A percentile compares a stretch with the other conserved stretches of the same genome.
Evolutionary conservation across 1,284 basidiomycete species (phyloP).

Genomic region (Neonothopanus nambi): DNA sequence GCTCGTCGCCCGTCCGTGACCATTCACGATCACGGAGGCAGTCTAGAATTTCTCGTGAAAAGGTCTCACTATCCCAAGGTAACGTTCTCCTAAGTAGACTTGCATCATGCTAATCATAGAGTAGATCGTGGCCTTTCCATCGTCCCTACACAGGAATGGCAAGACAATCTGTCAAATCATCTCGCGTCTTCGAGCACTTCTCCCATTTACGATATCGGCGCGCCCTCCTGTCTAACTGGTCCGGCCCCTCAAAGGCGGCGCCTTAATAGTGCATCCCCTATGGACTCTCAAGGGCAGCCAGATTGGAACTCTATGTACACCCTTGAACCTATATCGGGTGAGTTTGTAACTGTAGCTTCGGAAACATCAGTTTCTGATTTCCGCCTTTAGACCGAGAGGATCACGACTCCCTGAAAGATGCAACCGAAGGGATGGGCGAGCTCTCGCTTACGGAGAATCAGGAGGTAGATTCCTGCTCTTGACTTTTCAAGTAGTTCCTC

Average conservation of each 20-base stretch:
- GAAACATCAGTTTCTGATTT: conserved; percentile 13
- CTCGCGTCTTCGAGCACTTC: conserved; percentile 38
- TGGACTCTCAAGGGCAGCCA: conserved; percentile 26
- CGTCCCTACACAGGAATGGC: conserved; percentile 74
- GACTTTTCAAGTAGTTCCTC: neutral
- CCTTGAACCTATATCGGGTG: conserved; percentile 43
- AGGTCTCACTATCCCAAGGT: conserved; percentile 70
- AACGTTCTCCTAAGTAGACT: conserved; percentile 7
- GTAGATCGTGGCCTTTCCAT: conserved; percentile 60
- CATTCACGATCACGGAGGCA: conserved; percentile 68
- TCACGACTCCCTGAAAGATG: conserved; percentile 40
- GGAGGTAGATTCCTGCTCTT: conserved; percentile 49
- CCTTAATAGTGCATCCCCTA: conserved; percentile 25
- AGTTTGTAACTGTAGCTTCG: conserved; percentile 16
- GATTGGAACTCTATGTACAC: conserved; percentile 61
- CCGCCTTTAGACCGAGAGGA: conserved; percentile 33
- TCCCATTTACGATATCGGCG: conserved; percentile 17
- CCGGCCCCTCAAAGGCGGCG: conserved; percentile 46
- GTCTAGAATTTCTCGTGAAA: conserved; percentile 73
- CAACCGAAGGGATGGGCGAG: conserved; percentile 64
- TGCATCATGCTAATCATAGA: conserved; percentile 3
- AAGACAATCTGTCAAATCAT: conserved; percentile 64
- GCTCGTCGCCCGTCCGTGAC: conserved; percentile 45
- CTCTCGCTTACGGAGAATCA: conserved; percentile 82
- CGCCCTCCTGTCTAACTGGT: conserved; percentile 23